phyloP scores from a whole-genome alignment of 208 protist species.

The Acanthamoeba culbertsoni region DNA sequence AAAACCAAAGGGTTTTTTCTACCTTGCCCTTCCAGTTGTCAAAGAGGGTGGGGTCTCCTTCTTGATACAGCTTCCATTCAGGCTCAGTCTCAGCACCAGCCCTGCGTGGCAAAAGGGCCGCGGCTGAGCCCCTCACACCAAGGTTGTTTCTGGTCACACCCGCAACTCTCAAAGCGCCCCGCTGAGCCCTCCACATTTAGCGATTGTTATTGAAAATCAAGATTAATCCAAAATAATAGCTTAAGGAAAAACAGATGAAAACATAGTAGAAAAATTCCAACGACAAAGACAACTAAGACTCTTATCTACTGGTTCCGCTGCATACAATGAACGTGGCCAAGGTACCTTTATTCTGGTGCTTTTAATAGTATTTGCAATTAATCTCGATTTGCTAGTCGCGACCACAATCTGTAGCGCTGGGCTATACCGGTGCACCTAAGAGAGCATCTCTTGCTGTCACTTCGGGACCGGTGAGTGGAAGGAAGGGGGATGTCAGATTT shows the following conservation, averaged over 20 bases:
- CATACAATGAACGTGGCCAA: neutral
- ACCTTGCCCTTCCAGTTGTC: conserved; percentile 59
- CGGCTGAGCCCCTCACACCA: neutral
- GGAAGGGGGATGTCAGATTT: conserved; percentile 33
- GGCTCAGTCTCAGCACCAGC: conserved; percentile 46
- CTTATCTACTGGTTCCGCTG: neutral
- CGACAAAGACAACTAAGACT: too few species aligned
- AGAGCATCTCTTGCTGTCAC: neutral
- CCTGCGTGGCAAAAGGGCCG: neutral
- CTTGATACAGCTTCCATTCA: conserved; percentile 50
- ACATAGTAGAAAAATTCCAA: neutral
- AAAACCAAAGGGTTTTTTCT: neutral
- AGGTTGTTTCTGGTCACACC: neutral
- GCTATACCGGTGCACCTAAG: neutral
- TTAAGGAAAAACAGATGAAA: neutral
- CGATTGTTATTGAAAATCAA: neutral
- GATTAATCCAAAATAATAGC: neutral
- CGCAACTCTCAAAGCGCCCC: neutral
- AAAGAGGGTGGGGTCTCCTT: neutral
- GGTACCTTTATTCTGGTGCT: neutral
- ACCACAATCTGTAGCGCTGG: neutral
- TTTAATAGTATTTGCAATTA: neutral
- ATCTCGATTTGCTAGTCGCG: neutral
- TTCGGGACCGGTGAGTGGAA: neutral
- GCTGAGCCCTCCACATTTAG: neutral